Conservation (phyloP, 1,284 basidiomycete genomes). For the Dichomitus squalens region DNA sequence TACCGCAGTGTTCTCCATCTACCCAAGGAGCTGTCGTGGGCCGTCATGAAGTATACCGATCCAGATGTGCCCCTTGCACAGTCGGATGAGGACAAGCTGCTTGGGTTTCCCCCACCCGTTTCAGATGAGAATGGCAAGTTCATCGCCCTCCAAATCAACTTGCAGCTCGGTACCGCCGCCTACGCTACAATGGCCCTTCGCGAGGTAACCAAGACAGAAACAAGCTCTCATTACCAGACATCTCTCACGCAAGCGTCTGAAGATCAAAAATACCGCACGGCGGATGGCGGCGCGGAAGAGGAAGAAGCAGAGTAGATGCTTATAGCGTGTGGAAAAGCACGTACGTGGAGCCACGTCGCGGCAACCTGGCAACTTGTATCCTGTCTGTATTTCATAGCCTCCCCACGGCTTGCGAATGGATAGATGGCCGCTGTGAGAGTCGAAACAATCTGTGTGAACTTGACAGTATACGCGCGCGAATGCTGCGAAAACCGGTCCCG, state of each 20-base stretch:
- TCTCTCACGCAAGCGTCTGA: slow-evolving; percentile 78
- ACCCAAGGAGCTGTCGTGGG: slow-evolving; percentile 82
- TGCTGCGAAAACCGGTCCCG: slow-evolving; percentile 13
- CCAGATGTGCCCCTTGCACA: slow-evolving; percentile 90
- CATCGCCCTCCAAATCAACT: slow-evolving; percentile 79
- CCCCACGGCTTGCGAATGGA: slow-evolving; percentile 8
- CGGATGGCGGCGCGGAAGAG: slow-evolving; percentile 34
- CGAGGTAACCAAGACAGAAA: slow-evolving; percentile 92
- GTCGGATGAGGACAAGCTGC: slow-evolving; percentile 91
- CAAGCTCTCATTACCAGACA: slow-evolving; percentile 86
- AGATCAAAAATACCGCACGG: slow-evolving; percentile 78
- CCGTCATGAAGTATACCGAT: slow-evolving; percentile 87
- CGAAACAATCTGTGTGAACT: slow-evolving; percentile 11
- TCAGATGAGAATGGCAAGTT: slow-evolving; percentile 76
- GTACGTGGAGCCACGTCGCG: slow-evolving; percentile 23
- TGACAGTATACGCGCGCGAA: neutral
- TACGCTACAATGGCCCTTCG: slow-evolving; percentile 97
- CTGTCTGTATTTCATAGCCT: slow-evolving; percentile 13
- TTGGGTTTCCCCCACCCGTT: slow-evolving; percentile 76
- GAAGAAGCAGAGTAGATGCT: slow-evolving; percentile 13
- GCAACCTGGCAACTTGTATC: slow-evolving; percentile 17
- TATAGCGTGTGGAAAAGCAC: slow-evolving; percentile 11
- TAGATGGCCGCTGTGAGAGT: slow-evolving; percentile 17
- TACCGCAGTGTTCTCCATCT: slow-evolving; percentile 91
- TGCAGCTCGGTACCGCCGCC: slow-evolving; percentile 83